Evolutionary conservation across 805 yeast species (phyloP).

Genomic region (Monosporozyma solicola): DNA sequence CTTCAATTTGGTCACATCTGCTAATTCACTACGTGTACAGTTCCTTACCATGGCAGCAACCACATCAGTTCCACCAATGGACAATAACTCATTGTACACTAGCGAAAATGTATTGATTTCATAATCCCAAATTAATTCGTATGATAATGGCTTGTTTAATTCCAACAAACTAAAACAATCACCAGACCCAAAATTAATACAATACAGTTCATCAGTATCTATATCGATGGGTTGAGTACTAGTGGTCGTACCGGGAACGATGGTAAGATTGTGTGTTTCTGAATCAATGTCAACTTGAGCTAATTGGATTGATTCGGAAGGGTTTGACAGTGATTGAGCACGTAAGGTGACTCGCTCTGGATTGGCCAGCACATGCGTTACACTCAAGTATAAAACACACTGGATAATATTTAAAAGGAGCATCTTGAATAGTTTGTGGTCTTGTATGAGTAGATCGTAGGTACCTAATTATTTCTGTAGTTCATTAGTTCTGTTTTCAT

Average conservation of each 20-base stretch:
- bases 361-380: background rate
- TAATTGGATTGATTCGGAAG: background rate
- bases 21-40: constrained; percentile 15
- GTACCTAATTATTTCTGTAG: too few relatives aligned
- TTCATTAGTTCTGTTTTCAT: background rate
- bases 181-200: constrained; percentile 13
- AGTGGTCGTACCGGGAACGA: background rate
- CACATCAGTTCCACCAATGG: constrained; percentile 8
- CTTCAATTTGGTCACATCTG: constrained; percentile 18
- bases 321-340: background rate
- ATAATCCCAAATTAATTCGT: constrained; percentile 16
- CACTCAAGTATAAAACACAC: background rate
- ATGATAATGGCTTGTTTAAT: constrained; percentile 17
- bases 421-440: background rate
- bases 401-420: background rate
- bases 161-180: constrained; percentile 21
- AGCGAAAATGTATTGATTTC: constrained; percentile 15
- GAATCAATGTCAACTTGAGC: background rate
- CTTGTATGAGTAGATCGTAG: background rate
- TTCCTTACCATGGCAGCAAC: constrained; percentile 11
- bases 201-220: constrained; percentile 8
- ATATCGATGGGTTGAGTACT: background rate
- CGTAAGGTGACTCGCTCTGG: background rate
- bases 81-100: constrained; percentile 4
- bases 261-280: background rate